These are phyloP conservation scores for Aspergillus glaucus DNA, from an alignment of 2,329 filamentous ascomycete genomes.

Conservation along the genomic window DNA sequence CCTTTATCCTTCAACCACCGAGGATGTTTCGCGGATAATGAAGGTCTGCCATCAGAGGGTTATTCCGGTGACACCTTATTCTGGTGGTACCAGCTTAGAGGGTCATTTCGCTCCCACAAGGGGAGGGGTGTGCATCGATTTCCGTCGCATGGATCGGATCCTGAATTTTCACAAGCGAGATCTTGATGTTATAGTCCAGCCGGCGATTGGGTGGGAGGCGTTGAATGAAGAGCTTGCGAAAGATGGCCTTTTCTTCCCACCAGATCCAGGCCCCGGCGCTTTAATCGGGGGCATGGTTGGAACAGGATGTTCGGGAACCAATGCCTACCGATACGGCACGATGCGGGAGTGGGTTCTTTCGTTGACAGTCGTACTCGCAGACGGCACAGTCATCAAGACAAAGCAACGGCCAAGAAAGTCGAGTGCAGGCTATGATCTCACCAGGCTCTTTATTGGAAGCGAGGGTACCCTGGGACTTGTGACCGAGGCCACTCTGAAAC, in stretches of 20 bases:
- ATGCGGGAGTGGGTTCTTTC: slow-evolving; percentile 92
- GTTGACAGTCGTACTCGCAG: slow-evolving; percentile 80
- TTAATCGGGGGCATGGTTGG: slow-evolving; percentile 73
- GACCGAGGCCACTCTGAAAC: slow-evolving; percentile 82
- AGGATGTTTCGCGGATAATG: slow-evolving; percentile 81
- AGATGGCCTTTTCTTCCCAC: slow-evolving; percentile 81
- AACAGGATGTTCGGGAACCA: slow-evolving; percentile 62
- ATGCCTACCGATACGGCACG: slow-evolving; percentile 86
- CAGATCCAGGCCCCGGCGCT: slow-evolving; percentile 82
- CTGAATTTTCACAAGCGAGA: slow-evolving; percentile 70
- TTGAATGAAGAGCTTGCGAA: slow-evolving; percentile 71
- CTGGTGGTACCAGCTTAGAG: slow-evolving; percentile 82
- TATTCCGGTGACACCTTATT: slow-evolving; percentile 83
- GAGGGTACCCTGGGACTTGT: slow-evolving; percentile 89
- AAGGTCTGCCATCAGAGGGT: slow-evolving; percentile 74
- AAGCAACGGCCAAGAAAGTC: slow-evolving; percentile 82
- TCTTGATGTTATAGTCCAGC: slow-evolving; percentile 69
- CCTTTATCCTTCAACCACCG: slow-evolving; percentile 69
- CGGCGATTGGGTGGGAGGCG: slow-evolving; percentile 78
- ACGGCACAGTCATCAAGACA: slow-evolving; percentile 86
- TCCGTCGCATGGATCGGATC: slow-evolving; percentile 77
- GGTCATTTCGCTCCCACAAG: slow-evolving; percentile 80
- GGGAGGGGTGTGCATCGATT: slow-evolving; percentile 80
- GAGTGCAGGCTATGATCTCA: slow-evolving; percentile 86
- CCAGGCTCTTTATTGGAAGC: slow-evolving; percentile 79